phyloP scores from a whole-genome alignment of 306 rosid genomes.

The Chamaecrista fasciculata region DNA sequence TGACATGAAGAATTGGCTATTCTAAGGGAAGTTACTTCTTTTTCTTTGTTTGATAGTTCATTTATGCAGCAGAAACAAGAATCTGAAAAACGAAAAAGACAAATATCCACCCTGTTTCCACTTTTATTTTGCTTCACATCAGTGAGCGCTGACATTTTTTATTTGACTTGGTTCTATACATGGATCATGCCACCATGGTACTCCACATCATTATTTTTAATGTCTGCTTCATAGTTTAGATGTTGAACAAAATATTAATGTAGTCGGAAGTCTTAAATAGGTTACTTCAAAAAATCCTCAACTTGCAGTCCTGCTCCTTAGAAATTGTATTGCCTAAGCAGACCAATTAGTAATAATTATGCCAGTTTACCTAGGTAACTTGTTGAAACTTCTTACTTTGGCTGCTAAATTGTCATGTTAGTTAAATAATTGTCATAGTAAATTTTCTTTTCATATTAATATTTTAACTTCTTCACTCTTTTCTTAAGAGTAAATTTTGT shows the following conservation, averaged over 20 bases:
- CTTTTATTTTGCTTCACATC: background rate
- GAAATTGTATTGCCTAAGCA: background rate
- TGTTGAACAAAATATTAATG: slow-evolving; percentile 1
- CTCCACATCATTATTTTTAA: background rate
- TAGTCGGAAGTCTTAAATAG: slow-evolving; percentile 8
- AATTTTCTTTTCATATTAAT: background rate
- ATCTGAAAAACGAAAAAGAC: background rate
- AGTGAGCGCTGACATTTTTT: background rate
- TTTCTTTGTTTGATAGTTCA: background rate
- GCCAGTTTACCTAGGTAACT: slow-evolving; percentile 10
- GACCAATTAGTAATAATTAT: background rate
- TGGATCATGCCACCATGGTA: background rate
- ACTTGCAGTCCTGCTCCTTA: background rate
- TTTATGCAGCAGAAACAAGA: background rate
- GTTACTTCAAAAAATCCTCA: background rate
- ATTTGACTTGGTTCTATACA: background rate
- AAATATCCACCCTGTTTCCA: background rate
- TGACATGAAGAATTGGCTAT: background rate
- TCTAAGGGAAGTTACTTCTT: background rate
- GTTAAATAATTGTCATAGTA: background rate
- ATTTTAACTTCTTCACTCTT: background rate
- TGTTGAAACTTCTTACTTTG: background rate
- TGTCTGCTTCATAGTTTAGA: background rate
- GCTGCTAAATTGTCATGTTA: background rate
- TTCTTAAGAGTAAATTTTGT: background rate